Conservation (phyloP, 208 protist genomes). For the Crithidia acanthocephali region DNA sequence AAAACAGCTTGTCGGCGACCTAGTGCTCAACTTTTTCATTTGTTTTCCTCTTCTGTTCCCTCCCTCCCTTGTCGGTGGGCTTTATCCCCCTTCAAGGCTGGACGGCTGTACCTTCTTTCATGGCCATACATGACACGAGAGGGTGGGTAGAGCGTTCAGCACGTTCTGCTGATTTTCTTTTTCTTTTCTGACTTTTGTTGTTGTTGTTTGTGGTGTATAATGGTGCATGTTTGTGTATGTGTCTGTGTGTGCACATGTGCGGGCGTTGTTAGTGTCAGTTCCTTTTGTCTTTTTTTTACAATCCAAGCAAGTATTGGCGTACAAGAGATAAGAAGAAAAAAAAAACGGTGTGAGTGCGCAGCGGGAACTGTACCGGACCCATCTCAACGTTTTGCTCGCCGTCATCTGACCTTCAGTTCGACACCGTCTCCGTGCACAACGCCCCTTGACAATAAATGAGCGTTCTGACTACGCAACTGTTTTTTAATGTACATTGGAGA, state of each 20-base stretch:
- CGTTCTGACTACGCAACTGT: too few species aligned
- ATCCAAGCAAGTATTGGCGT: too few species aligned
- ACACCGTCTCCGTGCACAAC: too few species aligned
- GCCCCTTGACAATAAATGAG: too few species aligned
- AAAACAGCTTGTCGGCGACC: not conserved
- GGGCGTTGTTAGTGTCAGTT: too few species aligned
- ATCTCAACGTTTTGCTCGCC: too few species aligned
- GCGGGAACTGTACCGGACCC: too few species aligned
- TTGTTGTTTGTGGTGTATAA: slow-evolving; percentile 1
- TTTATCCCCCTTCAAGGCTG: slow-evolving; percentile 7
- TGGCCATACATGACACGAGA: slow-evolving; percentile 22
- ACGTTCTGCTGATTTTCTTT: slow-evolving; percentile 4
- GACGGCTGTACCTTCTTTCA: slow-evolving; percentile 15
- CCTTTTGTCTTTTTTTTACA: too few species aligned
- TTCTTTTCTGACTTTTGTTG: not conserved
- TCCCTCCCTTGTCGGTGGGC: not conserved
- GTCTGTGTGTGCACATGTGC: not conserved
- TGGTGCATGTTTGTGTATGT: not conserved
- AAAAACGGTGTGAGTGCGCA: too few species aligned
- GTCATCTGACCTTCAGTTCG: too few species aligned
- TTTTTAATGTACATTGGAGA: too few species aligned
- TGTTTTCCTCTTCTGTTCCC: slow-evolving; percentile 2
- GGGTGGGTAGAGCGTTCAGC: slow-evolving; percentile 10
- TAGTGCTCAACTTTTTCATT: not conserved
- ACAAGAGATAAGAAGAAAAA: too few species aligned